Conservation (phyloP, 2,329 filamentous ascomycete genomes). For the Exophiala sideris region DNA sequence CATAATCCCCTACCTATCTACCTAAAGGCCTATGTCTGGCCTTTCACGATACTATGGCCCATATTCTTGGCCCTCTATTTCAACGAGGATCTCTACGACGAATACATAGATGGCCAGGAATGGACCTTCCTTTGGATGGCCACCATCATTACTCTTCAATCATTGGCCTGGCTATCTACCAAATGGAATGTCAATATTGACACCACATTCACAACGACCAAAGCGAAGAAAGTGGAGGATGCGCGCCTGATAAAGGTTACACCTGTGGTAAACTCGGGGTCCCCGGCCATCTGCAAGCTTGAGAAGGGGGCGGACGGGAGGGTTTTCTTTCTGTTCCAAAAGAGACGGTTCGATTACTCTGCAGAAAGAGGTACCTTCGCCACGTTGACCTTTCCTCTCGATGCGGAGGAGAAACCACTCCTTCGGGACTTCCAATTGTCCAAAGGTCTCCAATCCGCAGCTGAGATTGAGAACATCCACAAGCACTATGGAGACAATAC, state of each 20-base stretch:
- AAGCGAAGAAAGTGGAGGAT: conserved; percentile 65
- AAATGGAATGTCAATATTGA: conserved; percentile 94
- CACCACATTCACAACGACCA: conserved; percentile 74
- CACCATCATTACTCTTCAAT: conserved; percentile 81
- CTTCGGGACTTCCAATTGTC: conserved; percentile 76
- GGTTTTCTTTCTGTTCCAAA: conserved; percentile 92
- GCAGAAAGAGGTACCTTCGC: conserved; percentile 69
- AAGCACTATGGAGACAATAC: conserved; percentile 95
- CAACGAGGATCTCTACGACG: conserved; percentile 77
- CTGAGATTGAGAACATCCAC: conserved; percentile 75
- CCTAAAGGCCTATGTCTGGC: conserved; percentile 88
- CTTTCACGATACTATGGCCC: conserved; percentile 88
- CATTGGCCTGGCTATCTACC: conserved; percentile 88
- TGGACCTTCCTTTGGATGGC: conserved; percentile 97
- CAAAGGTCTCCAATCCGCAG: conserved; percentile 67
- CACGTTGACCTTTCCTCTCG: conserved; percentile 78
- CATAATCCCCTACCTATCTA: conserved; percentile 79
- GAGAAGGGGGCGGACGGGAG: conserved; percentile 71
- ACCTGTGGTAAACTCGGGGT: conserved; percentile 82
- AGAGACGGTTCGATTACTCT: conserved; percentile 89
- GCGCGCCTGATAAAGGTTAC: conserved; percentile 90
- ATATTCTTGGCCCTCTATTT: conserved; percentile 86
- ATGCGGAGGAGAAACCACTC: conserved; percentile 75
- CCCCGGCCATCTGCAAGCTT: conserved; percentile 81
- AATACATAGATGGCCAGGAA: conserved; percentile 87